Conservation (phyloP, 805 yeast genomes). For the Gaillardinia entomophila region DNA sequence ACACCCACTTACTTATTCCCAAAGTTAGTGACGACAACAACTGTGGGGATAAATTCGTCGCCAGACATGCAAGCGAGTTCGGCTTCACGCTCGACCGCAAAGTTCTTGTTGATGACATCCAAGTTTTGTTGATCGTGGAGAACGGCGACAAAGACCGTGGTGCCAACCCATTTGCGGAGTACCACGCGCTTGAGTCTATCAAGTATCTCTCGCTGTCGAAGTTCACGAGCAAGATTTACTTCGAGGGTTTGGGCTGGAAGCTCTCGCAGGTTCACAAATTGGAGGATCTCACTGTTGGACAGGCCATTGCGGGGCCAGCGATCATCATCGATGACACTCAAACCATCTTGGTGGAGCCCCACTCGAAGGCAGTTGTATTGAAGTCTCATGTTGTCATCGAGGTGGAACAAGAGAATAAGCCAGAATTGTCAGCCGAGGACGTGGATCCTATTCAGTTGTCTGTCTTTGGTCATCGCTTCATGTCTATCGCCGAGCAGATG, state of each 20-base stretch:
- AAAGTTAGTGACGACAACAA: slow-evolving; percentile 15
- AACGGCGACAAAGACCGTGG: slow-evolving; percentile 12
- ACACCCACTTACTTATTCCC: slow-evolving; percentile 73
- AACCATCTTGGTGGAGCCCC: slow-evolving; percentile 17
- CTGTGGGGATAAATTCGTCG: slow-evolving; percentile 18
- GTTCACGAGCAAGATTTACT: slow-evolving; percentile 37
- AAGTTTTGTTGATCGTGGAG: slow-evolving; percentile 18
- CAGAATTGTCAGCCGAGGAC: slow-evolving; percentile 16
- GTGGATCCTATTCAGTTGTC: slow-evolving; percentile 36
- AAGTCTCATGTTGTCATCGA: slow-evolving; percentile 1
- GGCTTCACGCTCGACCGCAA: slow-evolving; percentile 31
- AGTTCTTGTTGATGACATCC: slow-evolving; percentile 33
- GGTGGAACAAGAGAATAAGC: slow-evolving; percentile 14
- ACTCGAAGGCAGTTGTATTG: background rate
- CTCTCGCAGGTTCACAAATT: slow-evolving; percentile 32
- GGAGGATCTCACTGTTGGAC: slow-evolving; percentile 15
- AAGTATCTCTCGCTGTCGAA: slow-evolving; percentile 1
- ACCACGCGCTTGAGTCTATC: slow-evolving; percentile 14
- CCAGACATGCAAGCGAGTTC: slow-evolving; percentile 27
- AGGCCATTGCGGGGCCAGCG: slow-evolving; percentile 21
- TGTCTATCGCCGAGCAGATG: slow-evolving; percentile 36
- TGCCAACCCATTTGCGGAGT: slow-evolving; percentile 14
- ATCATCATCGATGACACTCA: slow-evolving; percentile 28
- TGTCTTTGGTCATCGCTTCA: slow-evolving; percentile 31
- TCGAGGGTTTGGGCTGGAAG: slow-evolving; percentile 40